Evolutionary conservation across 495 filamentous ascomycete genomes (phyloP), one percentile per base, ranked within the genome.

Genomic region (Podospora bellae-mahoneyi): DNA sequence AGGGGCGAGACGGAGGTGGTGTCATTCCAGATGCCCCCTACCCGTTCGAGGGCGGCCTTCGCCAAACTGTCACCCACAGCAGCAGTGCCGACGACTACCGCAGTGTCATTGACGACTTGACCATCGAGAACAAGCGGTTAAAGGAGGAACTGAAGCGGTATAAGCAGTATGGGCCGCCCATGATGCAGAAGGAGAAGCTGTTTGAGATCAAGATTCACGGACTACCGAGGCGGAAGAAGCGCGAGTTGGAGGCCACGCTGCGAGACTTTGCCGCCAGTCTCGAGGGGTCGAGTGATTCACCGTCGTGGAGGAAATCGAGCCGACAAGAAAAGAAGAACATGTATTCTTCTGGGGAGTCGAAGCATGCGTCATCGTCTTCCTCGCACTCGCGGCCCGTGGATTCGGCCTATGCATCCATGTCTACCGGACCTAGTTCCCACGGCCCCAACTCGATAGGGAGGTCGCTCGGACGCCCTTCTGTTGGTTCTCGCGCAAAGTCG

Each of bases 171-270:
- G 85, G 89, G 15, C 84, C 86, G 39, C 78, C 85, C 39, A 83
- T 86, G 68, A 76, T 92, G 64, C 75, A 77, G 2, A 82, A 78
- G 32, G 91, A 94, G 19, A 91, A 89, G 69, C 78, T 94, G 3
- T 92, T 94, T 70, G 92, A 94, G 74, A 84, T 94, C 60, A 85
- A 89, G 70, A 81, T 92, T 39, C 90, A 93, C 73, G 87, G 86
- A 3, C 77, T 94, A 44, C 82, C 89, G 6, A 75, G 77, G 32
- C 79, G 84, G 54, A 91, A 89, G 76, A 92, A 89, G 72, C 82
- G 86, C 30, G 90, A 94, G 70, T 77, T 94, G 39, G 91, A 94
- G 73, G 83, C 87, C n/a, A 84, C 85, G 1, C 77, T 94, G 13
- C 84, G 85, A 56, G 84, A 83, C 62, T 94, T 93, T 76, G 86